Evolutionary conservation across 2,329 filamentous ascomycete species (phyloP).

Genomic region (Penicillium polonicum): DNA sequence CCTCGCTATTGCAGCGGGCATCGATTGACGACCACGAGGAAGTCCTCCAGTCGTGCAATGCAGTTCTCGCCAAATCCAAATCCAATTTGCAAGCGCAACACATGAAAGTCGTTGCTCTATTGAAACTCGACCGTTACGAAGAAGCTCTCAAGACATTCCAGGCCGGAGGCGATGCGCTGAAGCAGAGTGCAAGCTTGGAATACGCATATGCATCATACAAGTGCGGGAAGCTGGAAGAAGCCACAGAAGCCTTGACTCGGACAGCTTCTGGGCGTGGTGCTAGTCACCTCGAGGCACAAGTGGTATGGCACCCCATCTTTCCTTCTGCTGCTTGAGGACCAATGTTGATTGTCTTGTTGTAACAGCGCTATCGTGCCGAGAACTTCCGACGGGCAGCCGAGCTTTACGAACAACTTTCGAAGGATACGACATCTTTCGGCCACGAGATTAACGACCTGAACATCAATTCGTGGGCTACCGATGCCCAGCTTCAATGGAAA

Average conservation of each 20-base stretch:
- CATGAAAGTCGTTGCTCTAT: constrained; percentile 58
- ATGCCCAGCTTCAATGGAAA: constrained; percentile 63
- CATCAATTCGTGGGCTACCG: constrained; percentile 61
- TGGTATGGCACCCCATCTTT: constrained; percentile 43
- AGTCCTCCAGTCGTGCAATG: constrained; percentile 59
- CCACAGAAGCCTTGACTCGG: constrained; percentile 51
- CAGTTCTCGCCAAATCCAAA: constrained; percentile 57
- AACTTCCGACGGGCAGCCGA: constrained; percentile 56
- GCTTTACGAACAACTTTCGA: constrained; percentile 54
- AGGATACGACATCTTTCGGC: constrained; percentile 38
- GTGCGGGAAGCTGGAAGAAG: constrained; percentile 54
- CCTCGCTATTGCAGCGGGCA: constrained; percentile 56
- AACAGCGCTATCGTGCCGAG: constrained; percentile 56
- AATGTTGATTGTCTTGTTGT: background rate
- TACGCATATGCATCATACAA: constrained; percentile 66
- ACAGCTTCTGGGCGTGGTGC: constrained; percentile 49
- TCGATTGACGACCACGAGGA: constrained; percentile 63
- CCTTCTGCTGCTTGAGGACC: constrained; percentile 11
- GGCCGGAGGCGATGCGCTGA: constrained; percentile 53
- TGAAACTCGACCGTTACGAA: constrained; percentile 64
- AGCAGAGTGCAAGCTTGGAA: constrained; percentile 57
- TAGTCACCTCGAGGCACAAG: constrained; percentile 62
- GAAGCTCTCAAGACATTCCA: constrained; percentile 59
- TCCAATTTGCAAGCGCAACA: constrained; percentile 57
- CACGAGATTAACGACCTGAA: constrained; percentile 60